These are phyloP conservation scores for Teunomyces cretensis DNA, from an alignment of 805 yeast genomes.

Conservation along the genomic window DNA sequence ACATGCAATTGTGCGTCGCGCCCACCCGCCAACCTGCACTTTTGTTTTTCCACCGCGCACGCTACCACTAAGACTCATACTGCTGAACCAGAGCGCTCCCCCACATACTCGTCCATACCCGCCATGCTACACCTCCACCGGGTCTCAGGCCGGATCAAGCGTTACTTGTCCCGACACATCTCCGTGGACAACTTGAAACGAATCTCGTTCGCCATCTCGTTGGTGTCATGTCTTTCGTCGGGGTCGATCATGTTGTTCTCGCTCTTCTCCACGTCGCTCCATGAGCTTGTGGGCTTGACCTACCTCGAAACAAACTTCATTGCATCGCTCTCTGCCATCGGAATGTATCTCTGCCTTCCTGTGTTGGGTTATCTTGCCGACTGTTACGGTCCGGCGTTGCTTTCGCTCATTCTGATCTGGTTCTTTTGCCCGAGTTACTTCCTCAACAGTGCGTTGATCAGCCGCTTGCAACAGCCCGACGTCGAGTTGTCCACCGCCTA, in stretches of 20 bases:
- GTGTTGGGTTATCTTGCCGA: constrained; percentile 80
- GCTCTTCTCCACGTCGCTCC: constrained; percentile 71
- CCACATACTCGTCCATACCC: neutral
- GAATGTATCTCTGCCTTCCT: constrained; percentile 85
- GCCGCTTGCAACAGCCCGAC: neutral
- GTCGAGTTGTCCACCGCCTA: constrained; percentile 5
- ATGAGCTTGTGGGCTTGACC: constrained; percentile 53
- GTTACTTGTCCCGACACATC: constrained; percentile 40
- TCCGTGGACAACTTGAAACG: constrained; percentile 42
- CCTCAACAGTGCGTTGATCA: constrained; percentile 28
- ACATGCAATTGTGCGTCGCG: neutral
- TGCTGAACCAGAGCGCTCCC: neutral
- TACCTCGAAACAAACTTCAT: constrained; percentile 69
- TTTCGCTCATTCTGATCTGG: constrained; percentile 60
- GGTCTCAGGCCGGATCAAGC: constrained; percentile 44
- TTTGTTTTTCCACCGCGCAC: too few relatives aligned
- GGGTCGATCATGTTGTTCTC: constrained; percentile 86
- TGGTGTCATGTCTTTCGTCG: constrained; percentile 66
- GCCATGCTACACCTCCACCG: constrained; percentile 17
- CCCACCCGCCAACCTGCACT: too few relatives aligned
- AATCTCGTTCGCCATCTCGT: constrained; percentile 55
- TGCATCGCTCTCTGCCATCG: constrained; percentile 71
- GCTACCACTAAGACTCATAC: neutral
- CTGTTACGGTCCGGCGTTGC: constrained; percentile 75
- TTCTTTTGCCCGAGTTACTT: constrained; percentile 71